Percentiles rank a stretch among this genome's conserved stretches.
phyloP scores from a whole-genome alignment of 2,329 filamentous ascomycete species.

The Neofusicoccum umdonicola region DNA sequence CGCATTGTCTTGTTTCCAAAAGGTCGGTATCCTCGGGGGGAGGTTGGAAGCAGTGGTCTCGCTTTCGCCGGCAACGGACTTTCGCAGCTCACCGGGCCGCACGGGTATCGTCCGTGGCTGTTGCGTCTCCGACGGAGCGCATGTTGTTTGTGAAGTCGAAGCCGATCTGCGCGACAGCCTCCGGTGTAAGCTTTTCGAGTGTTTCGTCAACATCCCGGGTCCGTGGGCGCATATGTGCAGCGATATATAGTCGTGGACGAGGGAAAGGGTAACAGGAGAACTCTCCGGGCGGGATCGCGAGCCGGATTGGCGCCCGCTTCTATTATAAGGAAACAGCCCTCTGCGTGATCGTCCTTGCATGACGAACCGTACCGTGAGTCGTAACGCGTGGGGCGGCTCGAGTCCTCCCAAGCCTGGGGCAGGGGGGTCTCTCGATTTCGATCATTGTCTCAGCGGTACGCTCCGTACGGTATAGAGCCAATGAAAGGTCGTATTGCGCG shows the following conservation, averaged over 20 bases:
- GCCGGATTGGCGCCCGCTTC: background rate
- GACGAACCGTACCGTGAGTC: background rate
- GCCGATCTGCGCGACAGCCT: background rate
- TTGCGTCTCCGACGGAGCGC: background rate
- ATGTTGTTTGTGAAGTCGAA: background rate
- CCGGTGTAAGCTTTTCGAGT: background rate
- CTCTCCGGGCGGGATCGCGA: background rate
- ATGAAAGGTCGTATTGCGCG: background rate
- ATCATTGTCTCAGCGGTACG: background rate
- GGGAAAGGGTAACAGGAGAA: background rate
- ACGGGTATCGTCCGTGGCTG: background rate
- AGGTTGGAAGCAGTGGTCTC: background rate
- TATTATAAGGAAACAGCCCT: background rate
- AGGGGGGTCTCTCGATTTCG: background rate
- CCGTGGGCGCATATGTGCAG: background rate
- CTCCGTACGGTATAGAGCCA: conserved; percentile 22
- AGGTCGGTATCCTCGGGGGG: background rate
- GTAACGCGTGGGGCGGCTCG: background rate
- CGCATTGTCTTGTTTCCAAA: background rate
- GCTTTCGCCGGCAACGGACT: background rate
- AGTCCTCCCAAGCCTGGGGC: background rate
- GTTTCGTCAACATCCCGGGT: background rate
- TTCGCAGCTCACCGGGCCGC: too few species aligned
- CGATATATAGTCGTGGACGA: background rate
- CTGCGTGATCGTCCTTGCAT: background rate